Base-by-base conservation (phyloP, 331 rosid genomes). In the Stylosanthes scabra region DNA sequence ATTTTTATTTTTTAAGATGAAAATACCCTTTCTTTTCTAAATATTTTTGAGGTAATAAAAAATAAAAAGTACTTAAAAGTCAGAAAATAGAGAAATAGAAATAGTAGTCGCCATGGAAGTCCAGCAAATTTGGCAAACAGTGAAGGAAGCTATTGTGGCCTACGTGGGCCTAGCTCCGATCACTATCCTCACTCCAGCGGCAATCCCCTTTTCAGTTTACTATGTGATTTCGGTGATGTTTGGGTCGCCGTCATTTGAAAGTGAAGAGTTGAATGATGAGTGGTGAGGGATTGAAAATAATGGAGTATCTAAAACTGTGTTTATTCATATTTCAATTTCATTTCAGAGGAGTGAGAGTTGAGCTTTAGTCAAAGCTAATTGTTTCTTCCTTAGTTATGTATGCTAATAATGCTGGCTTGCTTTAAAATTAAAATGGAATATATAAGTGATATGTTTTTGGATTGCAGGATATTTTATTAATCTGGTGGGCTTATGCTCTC, bases 401-500 rank as follows among this genome's bases (percentile, higher is more conserved):
- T n/a, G n/a, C n/a, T n/a, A n/a, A n/a, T n/a, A n/a, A n/a, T n/a
- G n/a, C n/a, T n/a, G n/a, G n/a, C n/a, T n/a, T n/a, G n/a, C n/a
- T n/a, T n/a, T n/a, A n/a, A n/a, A n/a, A n/a, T n/a, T n/a, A n/a
- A n/a, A n/a, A n/a, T n/a, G n/a, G n/a, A n/a, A n/a, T n/a, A n/a
- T n/a, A n/a, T n/a, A n/a, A n/a, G n/a, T n/a, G n/a, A n/a, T n/a
- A n/a, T 42, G 10, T 42, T 42, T 8, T 6, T 42, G 8, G 2
- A 7, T 76, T 77, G 60, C 91, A 95, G 99, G 87, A 75, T 86
- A 91, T 95, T 95, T 76, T 95, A 95, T 79, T 97, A 97, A 73
- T 97, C 97, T 0, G 97, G 97, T n/a, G 99, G 99, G 11, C 99
- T 6, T 95, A 95, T 62, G 99, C 99, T 6, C 79, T 95, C 62